phyloP scores from a whole-genome alignment of 1,284 basidiomycete genomes.

The Sporisorium graminicola region DNA sequence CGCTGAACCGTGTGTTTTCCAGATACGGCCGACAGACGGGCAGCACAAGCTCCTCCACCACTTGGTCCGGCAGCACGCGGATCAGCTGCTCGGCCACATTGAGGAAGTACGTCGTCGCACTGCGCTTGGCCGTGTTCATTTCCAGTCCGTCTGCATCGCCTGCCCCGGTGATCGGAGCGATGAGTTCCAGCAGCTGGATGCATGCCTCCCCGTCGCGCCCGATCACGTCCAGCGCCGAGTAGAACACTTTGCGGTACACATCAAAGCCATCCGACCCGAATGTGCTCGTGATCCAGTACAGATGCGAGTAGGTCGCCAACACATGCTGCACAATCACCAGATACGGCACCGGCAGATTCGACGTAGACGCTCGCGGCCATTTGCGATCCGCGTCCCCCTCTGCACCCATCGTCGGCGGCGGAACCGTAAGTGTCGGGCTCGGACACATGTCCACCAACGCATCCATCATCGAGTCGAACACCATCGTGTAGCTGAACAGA shows the following conservation, averaged over 20 bases:
- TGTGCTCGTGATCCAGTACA: constrained; percentile 65
- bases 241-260: constrained; percentile 66
- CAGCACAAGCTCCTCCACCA: constrained; percentile 58
- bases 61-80: constrained; percentile 53
- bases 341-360: constrained; percentile 58
- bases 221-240: constrained; percentile 64
- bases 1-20: constrained; percentile 55
- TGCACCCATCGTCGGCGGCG: constrained; percentile 20
- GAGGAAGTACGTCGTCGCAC: constrained; percentile 57
- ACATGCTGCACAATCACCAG: constrained; percentile 51
- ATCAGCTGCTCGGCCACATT: constrained; percentile 65
- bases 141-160: constrained; percentile 13
- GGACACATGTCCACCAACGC: constrained; percentile 65
- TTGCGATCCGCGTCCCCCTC: constrained; percentile 20
- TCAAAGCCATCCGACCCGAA: constrained; percentile 66
- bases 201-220: constrained; percentile 61
- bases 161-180: constrained; percentile 15
- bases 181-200: constrained; percentile 42
- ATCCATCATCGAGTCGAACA: constrained; percentile 65
- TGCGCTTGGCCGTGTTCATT: constrained; percentile 35
- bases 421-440: constrained; percentile 53
- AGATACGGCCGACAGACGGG: constrained; percentile 60
- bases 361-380: constrained; percentile 53
- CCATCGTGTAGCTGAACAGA: constrained; percentile 65
- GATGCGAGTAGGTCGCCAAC: constrained; percentile 52